These are phyloP conservation scores for Rickenella mellea DNA, from an alignment of 768 basidiomycete species.

Conservation along the genomic window DNA sequence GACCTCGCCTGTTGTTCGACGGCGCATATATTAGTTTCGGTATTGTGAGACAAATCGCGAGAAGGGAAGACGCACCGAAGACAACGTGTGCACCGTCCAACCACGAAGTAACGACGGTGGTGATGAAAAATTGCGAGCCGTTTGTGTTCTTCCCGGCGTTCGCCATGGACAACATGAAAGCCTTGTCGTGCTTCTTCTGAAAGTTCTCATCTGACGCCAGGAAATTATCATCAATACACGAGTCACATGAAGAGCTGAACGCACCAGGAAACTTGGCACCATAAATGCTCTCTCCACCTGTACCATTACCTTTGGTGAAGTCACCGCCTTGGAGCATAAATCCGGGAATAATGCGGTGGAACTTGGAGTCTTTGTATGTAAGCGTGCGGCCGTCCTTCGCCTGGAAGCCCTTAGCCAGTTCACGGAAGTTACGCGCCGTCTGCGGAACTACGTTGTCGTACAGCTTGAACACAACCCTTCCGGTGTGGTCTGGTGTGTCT, in stretches of 20 bases:
- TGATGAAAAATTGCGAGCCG: slow-evolving; percentile 87
- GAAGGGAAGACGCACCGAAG: slow-evolving; percentile 46
- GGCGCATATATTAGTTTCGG: not conserved
- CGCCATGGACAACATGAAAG: slow-evolving; percentile 67
- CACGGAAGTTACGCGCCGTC: slow-evolving; percentile 81
- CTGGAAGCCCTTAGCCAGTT: slow-evolving; percentile 71
- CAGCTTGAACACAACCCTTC: slow-evolving; percentile 76
- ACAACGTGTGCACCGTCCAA: slow-evolving; percentile 82
- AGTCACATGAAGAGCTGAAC: slow-evolving; percentile 7
- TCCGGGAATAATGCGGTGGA: slow-evolving; percentile 78
- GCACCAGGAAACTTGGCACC: slow-evolving; percentile 57
- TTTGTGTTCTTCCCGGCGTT: slow-evolving; percentile 80
- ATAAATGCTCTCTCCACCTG: slow-evolving; percentile 76
- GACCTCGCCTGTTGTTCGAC: slow-evolving; percentile 41
- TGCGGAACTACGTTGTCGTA: slow-evolving; percentile 71
- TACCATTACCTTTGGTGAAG: slow-evolving; percentile 61
- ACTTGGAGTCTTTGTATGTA: slow-evolving; percentile 55
- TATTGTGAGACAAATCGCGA: not conserved
- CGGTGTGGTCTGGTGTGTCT: too few relatives aligned
- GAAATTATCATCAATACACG: not conserved
- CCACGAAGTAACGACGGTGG: slow-evolving; percentile 69
- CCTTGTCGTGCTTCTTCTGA: slow-evolving; percentile 60
- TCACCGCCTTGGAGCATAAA: slow-evolving; percentile 94
- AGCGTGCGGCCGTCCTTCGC: slow-evolving; percentile 66
- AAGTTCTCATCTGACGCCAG: slow-evolving; percentile 75